Percentiles rank a stretch among this genome's conserved stretches.
Evolutionary conservation across 768 basidiomycete genomes (phyloP).

Genomic region (Cystobasidium onofrii): DNA sequence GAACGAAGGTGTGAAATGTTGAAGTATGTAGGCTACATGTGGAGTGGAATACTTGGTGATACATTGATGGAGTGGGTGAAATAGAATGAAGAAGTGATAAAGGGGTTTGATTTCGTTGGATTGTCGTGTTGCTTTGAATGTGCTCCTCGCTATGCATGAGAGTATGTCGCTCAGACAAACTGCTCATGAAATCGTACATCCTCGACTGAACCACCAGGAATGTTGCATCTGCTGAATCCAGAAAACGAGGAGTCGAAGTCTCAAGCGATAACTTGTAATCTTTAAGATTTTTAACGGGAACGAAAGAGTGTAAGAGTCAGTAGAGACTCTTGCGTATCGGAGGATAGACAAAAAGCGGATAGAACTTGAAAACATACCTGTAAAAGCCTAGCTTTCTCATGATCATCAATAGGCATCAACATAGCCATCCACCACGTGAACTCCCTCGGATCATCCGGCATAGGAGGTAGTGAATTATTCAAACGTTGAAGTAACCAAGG

Average conservation of each 20-base stretch:
- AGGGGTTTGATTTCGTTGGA: too few species aligned
- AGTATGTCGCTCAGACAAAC: too few species aligned
- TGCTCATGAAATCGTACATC: conserved; percentile 27
- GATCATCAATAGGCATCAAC: conserved; percentile 86
- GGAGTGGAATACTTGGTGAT: too few species aligned
- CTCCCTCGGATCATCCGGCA: conserved; percentile 38
- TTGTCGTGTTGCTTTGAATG: too few species aligned
- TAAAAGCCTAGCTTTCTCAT: conserved; percentile 81
- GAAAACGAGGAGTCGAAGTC: conserved; percentile 75
- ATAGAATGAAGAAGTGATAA: too few species aligned
- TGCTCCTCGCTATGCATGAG: too few species aligned
- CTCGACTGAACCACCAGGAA: conserved; percentile 51
- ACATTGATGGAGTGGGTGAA: too few species aligned
- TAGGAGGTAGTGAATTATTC: conserved; percentile 52
- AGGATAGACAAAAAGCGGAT: conserved; percentile 55
- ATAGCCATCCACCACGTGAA: conserved; percentile 44
- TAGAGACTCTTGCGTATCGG: background rate
- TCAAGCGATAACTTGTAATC: conserved; percentile 52
- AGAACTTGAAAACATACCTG: conserved; percentile 42
- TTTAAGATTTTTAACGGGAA: conserved; percentile 1
- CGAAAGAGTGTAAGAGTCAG: too few species aligned
- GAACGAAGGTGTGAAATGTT: too few species aligned
- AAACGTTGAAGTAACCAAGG: conserved; percentile 91
- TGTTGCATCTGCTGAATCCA: conserved; percentile 79
- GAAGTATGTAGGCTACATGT: too few species aligned